Evolutionary conservation across 1,139 yeast species (phyloP), one percentile per base, ranked within the genome.

Genomic region (Pichia sp.): DNA sequence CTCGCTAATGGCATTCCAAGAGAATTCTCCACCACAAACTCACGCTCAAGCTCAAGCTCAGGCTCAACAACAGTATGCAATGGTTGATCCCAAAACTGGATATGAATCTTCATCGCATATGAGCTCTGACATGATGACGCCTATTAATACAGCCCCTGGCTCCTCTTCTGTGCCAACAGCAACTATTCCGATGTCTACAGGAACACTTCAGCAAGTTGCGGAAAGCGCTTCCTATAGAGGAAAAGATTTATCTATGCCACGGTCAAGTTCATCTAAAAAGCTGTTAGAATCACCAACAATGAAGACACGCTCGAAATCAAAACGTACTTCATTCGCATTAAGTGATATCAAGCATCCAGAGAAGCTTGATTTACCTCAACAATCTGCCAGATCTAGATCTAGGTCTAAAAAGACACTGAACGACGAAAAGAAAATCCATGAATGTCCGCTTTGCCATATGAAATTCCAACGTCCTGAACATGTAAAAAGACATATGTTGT

Each of bases 391-490:
- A 46, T 67, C 70, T 2, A 67, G 65, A 56, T 65, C 69, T 6
- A 62, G 71, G 10, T 60, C 68, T 2, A 66, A 65, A 50, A 70
- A 73, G 51, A 61, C 68, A n/a, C 70, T 68, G 49, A 83, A 79
- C 63, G 86, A 85, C 52, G 84, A 82, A 61, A 73, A 71, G 55
- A 84, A 83, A 67, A 75, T 77, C 51, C 92, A 87, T 70, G 78
- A 78, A 61, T 91, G 97, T 73, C 85, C 87, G n/a, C 75, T 90
- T 58, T 85, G 96, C 64, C 81, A 80, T 53, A 80, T 85, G 51
- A 71, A 81, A 52, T 92, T 92, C 75, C 92, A 89, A 67, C 78
- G 98, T 58, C 92, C 95, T 40, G 97, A 93, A 66, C 97, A 93
- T 73, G 89, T 92, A 54, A 88, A 90, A 68, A 78, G 98, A 65